A percentile compares a stretch with the other conserved stretches of the same genome.
Conservation (phyloP, 768 basidiomycete genomes). For the Lanmaoa pseudosensibilis region DNA sequence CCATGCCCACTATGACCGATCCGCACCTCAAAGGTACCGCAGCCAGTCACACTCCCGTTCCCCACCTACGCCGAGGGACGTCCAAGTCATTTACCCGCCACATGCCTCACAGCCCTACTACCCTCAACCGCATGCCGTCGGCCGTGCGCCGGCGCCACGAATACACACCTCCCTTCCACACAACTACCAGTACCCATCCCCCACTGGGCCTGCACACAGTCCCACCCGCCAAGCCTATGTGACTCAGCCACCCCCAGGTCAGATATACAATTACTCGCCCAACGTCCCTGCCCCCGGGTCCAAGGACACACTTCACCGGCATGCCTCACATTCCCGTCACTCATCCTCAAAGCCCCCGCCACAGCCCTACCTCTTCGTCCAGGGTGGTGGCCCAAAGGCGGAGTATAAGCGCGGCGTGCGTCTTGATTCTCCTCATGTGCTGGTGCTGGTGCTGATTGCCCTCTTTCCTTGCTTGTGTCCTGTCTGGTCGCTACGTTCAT, state of each 20-base stretch:
- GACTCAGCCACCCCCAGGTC: constrained; percentile 30
- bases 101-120: constrained; percentile 16
- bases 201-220: constrained; percentile 4
- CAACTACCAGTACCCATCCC: constrained; percentile 21
- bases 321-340: constrained; percentile 23
- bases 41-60: constrained; percentile 29
- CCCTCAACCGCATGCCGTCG: constrained; percentile 14
- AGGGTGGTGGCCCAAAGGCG: constrained; percentile 28
- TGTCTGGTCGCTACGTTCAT: constrained; percentile 5
- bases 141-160: constrained; percentile 19
- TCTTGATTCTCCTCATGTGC: constrained; percentile 14
- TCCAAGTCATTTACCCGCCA: constrained; percentile 17
- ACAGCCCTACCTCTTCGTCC: constrained; percentile 29
- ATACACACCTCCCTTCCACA: constrained; percentile 19
- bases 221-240: constrained; percentile 19
- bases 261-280: constrained; percentile 22
- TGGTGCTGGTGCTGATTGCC: constrained; percentile 16
- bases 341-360: constrained; percentile 23
- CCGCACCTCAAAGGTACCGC: constrained; percentile 19
- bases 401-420: constrained; percentile 35
- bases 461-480: constrained; percentile 3
- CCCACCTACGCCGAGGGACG: constrained; percentile 14
- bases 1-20: constrained; percentile 20
- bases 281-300: constrained; percentile 12
- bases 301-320: constrained; percentile 20